Base-by-base conservation (phyloP, 139 green algal genomes). In the Coelastrella sp. region DNA sequence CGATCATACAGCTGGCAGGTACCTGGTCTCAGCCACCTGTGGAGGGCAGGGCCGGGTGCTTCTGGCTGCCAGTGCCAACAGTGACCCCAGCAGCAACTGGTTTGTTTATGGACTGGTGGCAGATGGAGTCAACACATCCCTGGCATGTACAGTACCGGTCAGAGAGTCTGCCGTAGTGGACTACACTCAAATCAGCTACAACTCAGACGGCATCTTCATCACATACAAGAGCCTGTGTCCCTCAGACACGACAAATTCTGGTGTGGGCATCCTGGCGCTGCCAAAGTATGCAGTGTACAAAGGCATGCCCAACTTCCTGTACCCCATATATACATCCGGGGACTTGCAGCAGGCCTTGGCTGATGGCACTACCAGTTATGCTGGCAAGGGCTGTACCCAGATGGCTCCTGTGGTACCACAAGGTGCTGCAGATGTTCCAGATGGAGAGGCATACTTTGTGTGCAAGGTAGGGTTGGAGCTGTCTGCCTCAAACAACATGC, bases 51-150 rank as follows among this genome's bases (percentile, higher is more conserved):
- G 86, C 1, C 74, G 74, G 23, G 74, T 85, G 75, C 76, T 90
- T 22, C 59, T 90, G 5, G 86, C 74, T 4, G 59, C 61, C 2
- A 85, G 74, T 56, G 56, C 75, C 4, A 85, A 13, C 58, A 73
- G 58, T 54, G 59, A 84, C 16, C 22, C 86, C 7, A 74, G 58
- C 3, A 73, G 59, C 22, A 54, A 32, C 11, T 90, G 86, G 86
- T 90, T 90, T 83, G 73, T 90, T 22, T 85, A 78, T 85, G 86
- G 59, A 19, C 61, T 90, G 16, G 86, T 90, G 19, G 86, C 86
- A 16, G 86, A 90, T 82, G 86, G 59, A 5, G 74, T 64, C 0
- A 61, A 57, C 75, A 85, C 22, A 3, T 77, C 60, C 19, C 86
- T 90, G 11, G 74, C 60, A 10, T 90, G 86, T 64, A 78, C 19